A percentile compares a stretch with the other conserved stretches of the same genome.
phyloP scores from a whole-genome alignment of 2,329 filamentous ascomycete genomes.

The Botryotinia convoluta region DNA sequence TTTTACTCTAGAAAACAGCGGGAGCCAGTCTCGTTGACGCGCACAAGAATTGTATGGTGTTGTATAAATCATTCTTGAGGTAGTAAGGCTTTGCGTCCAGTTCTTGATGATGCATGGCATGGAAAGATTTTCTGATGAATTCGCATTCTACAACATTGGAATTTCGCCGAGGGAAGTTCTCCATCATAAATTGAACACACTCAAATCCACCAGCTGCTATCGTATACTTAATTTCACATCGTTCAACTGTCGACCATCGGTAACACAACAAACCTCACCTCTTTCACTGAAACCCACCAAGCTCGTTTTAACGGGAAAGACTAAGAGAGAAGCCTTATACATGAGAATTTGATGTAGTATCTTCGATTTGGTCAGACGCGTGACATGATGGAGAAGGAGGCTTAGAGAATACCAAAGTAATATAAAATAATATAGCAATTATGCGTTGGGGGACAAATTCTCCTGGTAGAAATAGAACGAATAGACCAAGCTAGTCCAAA shows the following conservation, averaged over 20 bases:
- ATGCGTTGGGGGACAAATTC: background rate
- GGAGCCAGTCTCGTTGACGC: background rate
- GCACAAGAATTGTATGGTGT: background rate
- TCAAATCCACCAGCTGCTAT: background rate
- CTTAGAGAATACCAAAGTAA: background rate
- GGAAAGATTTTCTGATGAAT: background rate
- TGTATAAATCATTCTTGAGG: background rate
- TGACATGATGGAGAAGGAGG: background rate
- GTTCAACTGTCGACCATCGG: background rate
- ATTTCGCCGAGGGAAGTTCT: background rate
- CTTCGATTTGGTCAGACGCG: background rate
- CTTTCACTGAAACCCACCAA: background rate
- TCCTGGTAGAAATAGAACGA: background rate
- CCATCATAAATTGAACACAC: background rate
- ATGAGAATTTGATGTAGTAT: background rate
- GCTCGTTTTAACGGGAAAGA: background rate
- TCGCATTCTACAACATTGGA: background rate
- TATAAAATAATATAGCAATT: background rate
- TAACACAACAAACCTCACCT: background rate
- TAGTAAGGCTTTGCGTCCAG: background rate
- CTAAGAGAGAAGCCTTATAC: background rate
- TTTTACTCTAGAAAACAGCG: background rate
- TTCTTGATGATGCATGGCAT: background rate
- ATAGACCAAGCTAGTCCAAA: background rate
- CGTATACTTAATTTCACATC: background rate